Evolutionary conservation across 768 basidiomycete genomes (phyloP).

Genomic region (Tylopilus plumbeoviolaceoides): DNA sequence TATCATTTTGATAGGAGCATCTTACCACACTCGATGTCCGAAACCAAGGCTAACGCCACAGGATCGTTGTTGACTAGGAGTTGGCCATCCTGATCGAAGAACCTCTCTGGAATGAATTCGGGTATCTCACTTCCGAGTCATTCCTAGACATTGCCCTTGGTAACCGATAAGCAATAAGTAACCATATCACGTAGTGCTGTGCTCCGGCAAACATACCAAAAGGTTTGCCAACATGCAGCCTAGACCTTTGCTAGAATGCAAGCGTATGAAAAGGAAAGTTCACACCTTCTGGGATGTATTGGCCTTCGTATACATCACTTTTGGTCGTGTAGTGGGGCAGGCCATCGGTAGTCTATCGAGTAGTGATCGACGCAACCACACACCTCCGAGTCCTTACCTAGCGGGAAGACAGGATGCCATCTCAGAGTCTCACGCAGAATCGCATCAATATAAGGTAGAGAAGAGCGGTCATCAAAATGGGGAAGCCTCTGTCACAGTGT

Average conservation of each 20-base stretch:
- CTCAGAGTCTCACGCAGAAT: constrained; percentile 34
- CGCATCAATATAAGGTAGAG: constrained; percentile 31
- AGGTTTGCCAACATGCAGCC: constrained; percentile 29
- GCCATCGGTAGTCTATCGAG: constrained; percentile 14
- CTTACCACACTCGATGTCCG: constrained; percentile 28
- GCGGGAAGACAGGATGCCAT: constrained; percentile 32
- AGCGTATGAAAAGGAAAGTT: too few species aligned
- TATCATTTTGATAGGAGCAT: not conserved
- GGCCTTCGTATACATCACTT: constrained; percentile 25
- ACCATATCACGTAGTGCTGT: not conserved
- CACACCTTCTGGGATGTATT: constrained; percentile 26
- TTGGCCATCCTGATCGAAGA: constrained; percentile 20
- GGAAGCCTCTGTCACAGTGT: constrained; percentile 25
- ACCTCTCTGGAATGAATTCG: constrained; percentile 28
- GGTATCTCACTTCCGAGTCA: constrained; percentile 25
- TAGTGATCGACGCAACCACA: not conserved
- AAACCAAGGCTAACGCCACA: constrained; percentile 19
- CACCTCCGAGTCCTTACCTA: constrained; percentile 16
- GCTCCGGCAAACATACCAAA: constrained; percentile 18
- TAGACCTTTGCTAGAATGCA: too few species aligned
- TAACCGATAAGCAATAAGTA: constrained; percentile 3
- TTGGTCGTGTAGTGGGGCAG: constrained; percentile 26
- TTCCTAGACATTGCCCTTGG: constrained; percentile 29
- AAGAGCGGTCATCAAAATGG: constrained; percentile 23
- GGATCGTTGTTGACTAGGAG: constrained; percentile 25